Evolutionary conservation across 1,284 basidiomycete species (phyloP), one percentile per base, ranked within the genome.

Genomic region (Cutaneotrichosporon sp.): DNA sequence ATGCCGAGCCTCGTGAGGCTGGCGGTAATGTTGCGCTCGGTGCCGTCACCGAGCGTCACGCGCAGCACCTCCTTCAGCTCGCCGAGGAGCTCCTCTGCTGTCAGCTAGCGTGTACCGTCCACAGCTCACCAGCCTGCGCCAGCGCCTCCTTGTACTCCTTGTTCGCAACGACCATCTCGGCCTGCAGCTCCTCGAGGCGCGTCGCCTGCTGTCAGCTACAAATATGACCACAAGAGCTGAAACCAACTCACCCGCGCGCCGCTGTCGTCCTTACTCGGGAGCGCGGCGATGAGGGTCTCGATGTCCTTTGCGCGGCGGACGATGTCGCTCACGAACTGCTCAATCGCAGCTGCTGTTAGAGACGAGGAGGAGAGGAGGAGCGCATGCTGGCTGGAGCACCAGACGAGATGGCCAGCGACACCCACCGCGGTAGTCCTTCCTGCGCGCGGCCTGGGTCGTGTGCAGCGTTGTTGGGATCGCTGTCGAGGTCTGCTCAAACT

Each of bases 241-340:
- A 34, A 45, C 2, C 24, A 13, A 71, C 74, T 66, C 52, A 78
- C 77, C 34, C 74, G 55, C 1, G 55, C 60, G 0, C 56, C 65
- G 42, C 70, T 73, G 55, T 75, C 72, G 38, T 73, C 75, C 49
- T 74, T 75, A 31, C 68, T 71, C 2, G 79, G 79, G 54, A 80
- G 58, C 3, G 71, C 73, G 3, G 65, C 68, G 43, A 78, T 75
- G 38, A 80, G 70, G 13, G 60, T 55, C 58, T 80, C 73, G 24
- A 79, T 68, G 60, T 79, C 76, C 64, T 79, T 78, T 1, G 75
- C 72, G 47, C 77, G 68, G 22, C 67, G 64, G 3, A 78, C 67
- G 29, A 80, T 74, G 55, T 80, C 77, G 10, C 65, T 56, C 10
- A 79, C 77, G 52, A 77, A 78, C 8, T 71, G 72, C 63, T 77